Base-by-base conservation (phyloP, 139 green algal genomes). In the Chlorella sp. region DNA sequence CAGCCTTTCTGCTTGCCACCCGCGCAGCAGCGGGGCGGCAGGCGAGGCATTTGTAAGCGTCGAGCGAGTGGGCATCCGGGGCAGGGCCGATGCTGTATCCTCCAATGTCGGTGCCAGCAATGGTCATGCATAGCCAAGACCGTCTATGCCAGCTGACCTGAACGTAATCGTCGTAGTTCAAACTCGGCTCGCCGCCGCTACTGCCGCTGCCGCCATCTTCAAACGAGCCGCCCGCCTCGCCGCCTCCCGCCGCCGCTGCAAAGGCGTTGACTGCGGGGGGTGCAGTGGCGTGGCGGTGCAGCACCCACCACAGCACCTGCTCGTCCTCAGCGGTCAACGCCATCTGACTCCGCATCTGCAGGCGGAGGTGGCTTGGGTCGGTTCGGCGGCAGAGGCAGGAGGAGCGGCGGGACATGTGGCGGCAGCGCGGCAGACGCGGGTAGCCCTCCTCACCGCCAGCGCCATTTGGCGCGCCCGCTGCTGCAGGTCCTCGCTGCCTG, bases 81-180 rank as follows among this genome's bases (percentile, higher is more conserved):
- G 40, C 72, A 30, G 17, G 30, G 41, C 28, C 11, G 32, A n/a
- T 48, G 13, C 6, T 36, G n/a, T n/a, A n/a, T n/a, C n/a, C n/a
- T n/a, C n/a, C n/a, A n/a, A n/a, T n/a, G n/a, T n/a, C n/a, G n/a
- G n/a, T n/a, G n/a, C n/a, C n/a, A n/a, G n/a, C n/a, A n/a, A n/a
- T n/a, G n/a, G n/a, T n/a, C n/a, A n/a, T n/a, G n/a, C n/a, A n/a
- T n/a, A n/a, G n/a, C n/a, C n/a, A n/a, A n/a, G n/a, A n/a, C n/a
- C n/a, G n/a, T n/a, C n/a, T n/a, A n/a, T n/a, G n/a, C n/a, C n/a
- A n/a, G n/a, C 81, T 65, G 51, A 90, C 92, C 89, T 94, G 92
- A 13, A 77, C 87, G 65, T 94, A 95, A 2, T 86, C 87, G 69
- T 95, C 93, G 72, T 95, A 95, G 84, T 95, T 93, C 51, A 95